These are phyloP conservation scores for Syncephalastrum monosporum DNA, from an alignment of 371 early-diverging fungal species.

Conservation along the genomic window DNA sequence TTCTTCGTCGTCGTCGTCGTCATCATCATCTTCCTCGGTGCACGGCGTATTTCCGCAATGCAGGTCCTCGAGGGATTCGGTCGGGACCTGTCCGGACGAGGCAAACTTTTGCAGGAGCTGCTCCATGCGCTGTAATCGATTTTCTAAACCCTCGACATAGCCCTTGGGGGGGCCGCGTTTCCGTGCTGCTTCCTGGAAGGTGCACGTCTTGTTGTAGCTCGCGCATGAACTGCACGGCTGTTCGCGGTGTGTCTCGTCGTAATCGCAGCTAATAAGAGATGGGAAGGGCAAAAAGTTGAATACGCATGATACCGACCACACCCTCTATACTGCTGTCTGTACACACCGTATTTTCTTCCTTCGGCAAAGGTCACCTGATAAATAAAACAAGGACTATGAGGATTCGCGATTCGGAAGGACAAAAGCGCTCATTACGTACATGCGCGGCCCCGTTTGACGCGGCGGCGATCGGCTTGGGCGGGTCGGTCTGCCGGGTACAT, in stretches of 20 bases:
- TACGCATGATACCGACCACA: background rate
- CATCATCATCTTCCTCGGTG: background rate
- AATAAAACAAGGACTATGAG: background rate
- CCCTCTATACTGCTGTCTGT: too few relatives aligned
- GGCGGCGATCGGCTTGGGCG: background rate
- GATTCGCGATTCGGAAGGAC: background rate
- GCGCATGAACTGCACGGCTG: slow-evolving; percentile 13
- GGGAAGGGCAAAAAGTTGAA: background rate
- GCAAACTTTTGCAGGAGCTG: slow-evolving; percentile 23
- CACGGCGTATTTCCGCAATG: background rate
- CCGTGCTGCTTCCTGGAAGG: slow-evolving; percentile 15
- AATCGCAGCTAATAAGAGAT: slow-evolving; percentile 17
- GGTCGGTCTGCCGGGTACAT: background rate
- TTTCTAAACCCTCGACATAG: slow-evolving; percentile 20
- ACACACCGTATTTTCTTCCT: slow-evolving; percentile 20
- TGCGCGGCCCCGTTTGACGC: slow-evolving; percentile 11
- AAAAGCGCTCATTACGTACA: slow-evolving; percentile 8
- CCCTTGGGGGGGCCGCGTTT: slow-evolving; percentile 58
- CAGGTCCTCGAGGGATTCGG: slow-evolving; percentile 7
- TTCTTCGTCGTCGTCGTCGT: background rate
- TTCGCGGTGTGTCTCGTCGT: slow-evolving; percentile 9
- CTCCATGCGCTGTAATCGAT: slow-evolving; percentile 20
- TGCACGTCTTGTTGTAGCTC: slow-evolving; percentile 16
- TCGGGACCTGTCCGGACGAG: slow-evolving; percentile 28
- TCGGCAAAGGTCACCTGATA: slow-evolving; percentile 19